Conservation (phyloP, 2,329 filamentous ascomycete genomes). For the Helotiales sp. region DNA sequence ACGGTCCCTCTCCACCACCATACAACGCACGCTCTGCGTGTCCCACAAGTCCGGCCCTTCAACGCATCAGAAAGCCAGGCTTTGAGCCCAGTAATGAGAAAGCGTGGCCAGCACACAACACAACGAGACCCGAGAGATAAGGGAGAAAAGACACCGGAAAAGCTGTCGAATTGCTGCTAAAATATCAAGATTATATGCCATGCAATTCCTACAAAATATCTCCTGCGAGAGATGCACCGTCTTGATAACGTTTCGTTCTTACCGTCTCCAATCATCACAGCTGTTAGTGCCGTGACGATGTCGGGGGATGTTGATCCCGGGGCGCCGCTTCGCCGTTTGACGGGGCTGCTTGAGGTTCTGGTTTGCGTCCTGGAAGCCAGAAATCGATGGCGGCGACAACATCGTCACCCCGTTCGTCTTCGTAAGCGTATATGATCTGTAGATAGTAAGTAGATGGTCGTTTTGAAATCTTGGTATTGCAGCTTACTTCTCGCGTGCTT, state of each 20-base stretch:
- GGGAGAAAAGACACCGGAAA: background rate
- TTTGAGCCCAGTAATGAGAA: conserved; percentile 5
- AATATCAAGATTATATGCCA: conserved; percentile 20
- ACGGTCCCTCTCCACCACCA: conserved; percentile 18
- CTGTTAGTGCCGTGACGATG: conserved; percentile 30
- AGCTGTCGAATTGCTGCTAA: conserved; percentile 3
- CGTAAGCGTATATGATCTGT: conserved; percentile 95
- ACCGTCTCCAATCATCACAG: conserved; percentile 2
- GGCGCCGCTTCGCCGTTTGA: conserved; percentile 10
- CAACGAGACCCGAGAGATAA: conserved; percentile 10
- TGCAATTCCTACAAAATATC: conserved; percentile 22
- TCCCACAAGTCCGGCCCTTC: conserved; percentile 1
- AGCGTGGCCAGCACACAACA: conserved; percentile 30
- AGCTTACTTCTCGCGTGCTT: conserved; percentile 87
- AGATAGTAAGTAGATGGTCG: conserved; percentile 14
- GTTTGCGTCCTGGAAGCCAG: conserved; percentile 55
- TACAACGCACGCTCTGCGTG: conserved; percentile 1
- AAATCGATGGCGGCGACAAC: conserved; percentile 95
- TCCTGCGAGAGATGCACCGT: conserved; percentile 17
- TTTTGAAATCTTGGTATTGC: background rate
- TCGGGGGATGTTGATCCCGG: conserved; percentile 24
- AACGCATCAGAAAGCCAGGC: background rate
- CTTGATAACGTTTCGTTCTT: conserved; percentile 6
- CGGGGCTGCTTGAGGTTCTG: conserved; percentile 26
- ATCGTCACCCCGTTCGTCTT: conserved; percentile 92